Conservation (phyloP, 1,139 yeast species). For the Pneumocystis wakefieldiae region DNA sequence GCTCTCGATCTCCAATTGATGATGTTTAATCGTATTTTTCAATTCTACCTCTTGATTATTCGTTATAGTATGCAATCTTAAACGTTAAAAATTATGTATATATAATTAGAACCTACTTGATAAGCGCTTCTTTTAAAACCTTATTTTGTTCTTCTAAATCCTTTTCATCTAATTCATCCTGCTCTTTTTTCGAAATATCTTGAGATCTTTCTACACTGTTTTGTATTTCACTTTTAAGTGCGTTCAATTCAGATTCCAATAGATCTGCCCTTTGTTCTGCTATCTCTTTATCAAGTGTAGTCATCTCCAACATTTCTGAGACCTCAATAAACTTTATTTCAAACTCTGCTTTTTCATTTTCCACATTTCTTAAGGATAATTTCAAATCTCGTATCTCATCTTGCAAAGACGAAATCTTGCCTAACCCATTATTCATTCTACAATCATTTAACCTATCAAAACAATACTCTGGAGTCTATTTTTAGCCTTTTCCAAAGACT, state of each 20-base stretch:
- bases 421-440: slow-evolving; percentile 5
- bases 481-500: slow-evolving; percentile 29
- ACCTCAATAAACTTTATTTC: slow-evolving; percentile 23
- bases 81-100: not conserved
- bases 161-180: slow-evolving; percentile 12
- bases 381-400: slow-evolving; percentile 24
- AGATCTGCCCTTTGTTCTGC: slow-evolving; percentile 31
- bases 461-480: slow-evolving; percentile 31
- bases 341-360: slow-evolving; percentile 24
- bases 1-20: slow-evolving; percentile 18
- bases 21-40: slow-evolving; percentile 26
- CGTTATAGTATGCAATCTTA: slow-evolving; percentile 25
- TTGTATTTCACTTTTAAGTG: slow-evolving; percentile 28
- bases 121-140: slow-evolving; percentile 28
- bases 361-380: slow-evolving; percentile 16
- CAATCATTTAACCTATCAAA: slow-evolving; percentile 18
- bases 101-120: slow-evolving; percentile 15
- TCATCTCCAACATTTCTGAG: slow-evolving; percentile 37
- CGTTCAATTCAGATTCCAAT: slow-evolving; percentile 24
- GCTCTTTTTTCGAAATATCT: slow-evolving; percentile 14
- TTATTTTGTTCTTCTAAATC: slow-evolving; percentile 22
- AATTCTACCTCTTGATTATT: slow-evolving; percentile 27
- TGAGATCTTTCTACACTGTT: slow-evolving; percentile 27
- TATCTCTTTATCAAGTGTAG: slow-evolving; percentile 41
- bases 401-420: slow-evolving; percentile 25